A percentile compares a stretch with the other conserved stretches of the same genome.
phyloP scores from a whole-genome alignment of 768 basidiomycete species.

The Chalciporus pseudorubinellus region DNA sequence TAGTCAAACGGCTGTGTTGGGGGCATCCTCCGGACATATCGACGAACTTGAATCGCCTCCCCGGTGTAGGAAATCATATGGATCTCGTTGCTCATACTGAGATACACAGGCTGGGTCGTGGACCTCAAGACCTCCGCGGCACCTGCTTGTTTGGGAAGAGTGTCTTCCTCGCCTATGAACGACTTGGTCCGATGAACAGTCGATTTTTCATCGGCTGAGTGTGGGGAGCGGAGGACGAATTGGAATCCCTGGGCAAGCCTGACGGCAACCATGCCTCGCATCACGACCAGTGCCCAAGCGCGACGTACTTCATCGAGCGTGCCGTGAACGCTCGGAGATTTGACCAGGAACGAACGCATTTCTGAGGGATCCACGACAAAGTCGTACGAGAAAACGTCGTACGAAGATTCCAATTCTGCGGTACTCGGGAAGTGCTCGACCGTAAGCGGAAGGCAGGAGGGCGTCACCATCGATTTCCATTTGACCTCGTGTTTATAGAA shows the following conservation, averaged over 20 bases:
- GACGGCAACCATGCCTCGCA: conserved; percentile 93
- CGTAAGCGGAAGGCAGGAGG: conserved; percentile 86
- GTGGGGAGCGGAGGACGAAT: conserved; percentile 63
- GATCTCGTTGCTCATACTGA: conserved; percentile 95
- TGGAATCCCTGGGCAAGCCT: conserved; percentile 94
- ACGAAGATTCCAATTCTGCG: conserved; percentile 71
- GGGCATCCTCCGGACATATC: conserved; percentile 76
- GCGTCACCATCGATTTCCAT: conserved; percentile 85
- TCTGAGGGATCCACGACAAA: conserved; percentile 83
- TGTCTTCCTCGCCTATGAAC: conserved; percentile 54
- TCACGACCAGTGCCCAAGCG: conserved; percentile 74
- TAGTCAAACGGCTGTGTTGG: conserved; percentile 67
- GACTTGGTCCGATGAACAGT: conserved; percentile 51
- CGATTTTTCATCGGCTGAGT: conserved; percentile 32
- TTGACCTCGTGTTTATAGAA: conserved; percentile 84
- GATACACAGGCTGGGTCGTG: conserved; percentile 72
- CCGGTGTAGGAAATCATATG: conserved; percentile 90
- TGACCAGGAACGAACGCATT: conserved; percentile 84
- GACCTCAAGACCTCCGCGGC: conserved; percentile 63
- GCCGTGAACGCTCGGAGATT: conserved; percentile 50
- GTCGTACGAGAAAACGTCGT: conserved; percentile 83
- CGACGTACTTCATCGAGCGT: conserved; percentile 57
- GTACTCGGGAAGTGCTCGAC: conserved; percentile 83
- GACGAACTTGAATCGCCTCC: conserved; percentile 84
- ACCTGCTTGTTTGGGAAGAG: conserved; percentile 54